Conservation (phyloP, 2,329 filamentous ascomycete genomes). For the Clarireedia paspali region DNA sequence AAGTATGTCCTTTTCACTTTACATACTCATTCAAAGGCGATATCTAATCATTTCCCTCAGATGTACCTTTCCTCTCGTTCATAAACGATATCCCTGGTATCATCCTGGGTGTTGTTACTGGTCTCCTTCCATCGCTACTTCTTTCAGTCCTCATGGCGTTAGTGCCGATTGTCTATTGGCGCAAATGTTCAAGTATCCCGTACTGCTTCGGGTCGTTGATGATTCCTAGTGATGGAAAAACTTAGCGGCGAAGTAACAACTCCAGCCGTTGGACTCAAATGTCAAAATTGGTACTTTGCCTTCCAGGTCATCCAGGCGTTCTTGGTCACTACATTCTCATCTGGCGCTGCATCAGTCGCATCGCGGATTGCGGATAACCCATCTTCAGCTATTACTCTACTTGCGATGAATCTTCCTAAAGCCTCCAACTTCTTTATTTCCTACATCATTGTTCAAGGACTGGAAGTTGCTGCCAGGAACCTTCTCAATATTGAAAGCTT, state of each 20-base stretch:
- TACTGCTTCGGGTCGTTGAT: constrained; percentile 8
- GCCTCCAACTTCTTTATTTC: constrained; percentile 92
- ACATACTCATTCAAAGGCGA: constrained; percentile 7
- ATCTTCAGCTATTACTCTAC: constrained; percentile 48
- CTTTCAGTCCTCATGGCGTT: constrained; percentile 79
- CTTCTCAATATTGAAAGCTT: constrained; percentile 69
- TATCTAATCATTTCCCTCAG: background rate
- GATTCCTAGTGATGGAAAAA: constrained; percentile 58
- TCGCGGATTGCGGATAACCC: constrained; percentile 58
- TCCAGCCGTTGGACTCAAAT: constrained; percentile 74
- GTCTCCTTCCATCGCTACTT: constrained; percentile 71
- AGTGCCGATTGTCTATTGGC: constrained; percentile 72
- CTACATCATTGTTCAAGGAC: constrained; percentile 87
- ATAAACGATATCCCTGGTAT: constrained; percentile 59
- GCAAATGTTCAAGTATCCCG: constrained; percentile 36
- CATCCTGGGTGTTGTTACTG: constrained; percentile 75
- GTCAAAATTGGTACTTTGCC: constrained; percentile 83
- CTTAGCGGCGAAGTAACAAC: constrained; percentile 70
- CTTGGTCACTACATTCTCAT: constrained; percentile 75
- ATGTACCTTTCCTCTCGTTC: constrained; percentile 63
- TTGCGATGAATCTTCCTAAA: constrained; percentile 69
- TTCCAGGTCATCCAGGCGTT: constrained; percentile 92
- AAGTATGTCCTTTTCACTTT: constrained; percentile 14
- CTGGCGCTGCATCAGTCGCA: constrained; percentile 67
- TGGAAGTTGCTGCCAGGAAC: constrained; percentile 67